Conservation (phyloP, 352 stramenopile genomes). For the Pythium brassicae region DNA sequence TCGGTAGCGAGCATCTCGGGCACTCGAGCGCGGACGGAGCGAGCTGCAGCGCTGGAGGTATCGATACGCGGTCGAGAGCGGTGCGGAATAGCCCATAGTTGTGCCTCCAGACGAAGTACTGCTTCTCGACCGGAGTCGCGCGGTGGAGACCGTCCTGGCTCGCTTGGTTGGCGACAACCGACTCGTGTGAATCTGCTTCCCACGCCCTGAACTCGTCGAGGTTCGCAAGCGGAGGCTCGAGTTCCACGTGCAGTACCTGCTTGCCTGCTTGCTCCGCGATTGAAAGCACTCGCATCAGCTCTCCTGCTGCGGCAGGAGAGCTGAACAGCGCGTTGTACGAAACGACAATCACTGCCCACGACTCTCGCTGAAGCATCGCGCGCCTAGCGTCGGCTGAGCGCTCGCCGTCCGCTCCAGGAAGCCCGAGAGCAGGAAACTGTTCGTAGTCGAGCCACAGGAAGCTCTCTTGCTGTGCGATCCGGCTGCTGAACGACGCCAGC, state of each 20-base stretch:
- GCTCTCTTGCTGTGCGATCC: slow-evolving; percentile 20
- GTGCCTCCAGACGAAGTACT: slow-evolving; percentile 20
- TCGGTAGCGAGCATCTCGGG: neutral
- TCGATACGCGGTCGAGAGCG: neutral
- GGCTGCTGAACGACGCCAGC: slow-evolving; percentile 16
- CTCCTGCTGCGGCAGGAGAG: slow-evolving; percentile 13
- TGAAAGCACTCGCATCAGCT: slow-evolving; percentile 17
- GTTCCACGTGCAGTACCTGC: slow-evolving; percentile 24
- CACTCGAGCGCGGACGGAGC: neutral
- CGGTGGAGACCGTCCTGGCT: neutral
- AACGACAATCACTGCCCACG: slow-evolving; percentile 24
- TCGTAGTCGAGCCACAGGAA: slow-evolving; percentile 28
- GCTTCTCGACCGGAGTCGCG: slow-evolving; percentile 13
- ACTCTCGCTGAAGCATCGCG: slow-evolving; percentile 8
- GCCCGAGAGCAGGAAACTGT: neutral
- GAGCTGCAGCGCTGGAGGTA: neutral
- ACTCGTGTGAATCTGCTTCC: neutral
- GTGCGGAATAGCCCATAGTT: slow-evolving; percentile 12
- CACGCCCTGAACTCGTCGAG: slow-evolving; percentile 23
- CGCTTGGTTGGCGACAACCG: neutral
- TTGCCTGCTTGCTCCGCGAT: slow-evolving; percentile 11
- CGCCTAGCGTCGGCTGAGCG: neutral
- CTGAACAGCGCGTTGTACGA: slow-evolving; percentile 32
- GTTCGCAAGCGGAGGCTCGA: slow-evolving; percentile 17
- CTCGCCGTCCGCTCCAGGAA: neutral